Percentiles rank a stretch among this genome's conserved stretches.
phyloP scores from a whole-genome alignment of 257 asterid genomes.

The Haberlea rhodopensis region DNA sequence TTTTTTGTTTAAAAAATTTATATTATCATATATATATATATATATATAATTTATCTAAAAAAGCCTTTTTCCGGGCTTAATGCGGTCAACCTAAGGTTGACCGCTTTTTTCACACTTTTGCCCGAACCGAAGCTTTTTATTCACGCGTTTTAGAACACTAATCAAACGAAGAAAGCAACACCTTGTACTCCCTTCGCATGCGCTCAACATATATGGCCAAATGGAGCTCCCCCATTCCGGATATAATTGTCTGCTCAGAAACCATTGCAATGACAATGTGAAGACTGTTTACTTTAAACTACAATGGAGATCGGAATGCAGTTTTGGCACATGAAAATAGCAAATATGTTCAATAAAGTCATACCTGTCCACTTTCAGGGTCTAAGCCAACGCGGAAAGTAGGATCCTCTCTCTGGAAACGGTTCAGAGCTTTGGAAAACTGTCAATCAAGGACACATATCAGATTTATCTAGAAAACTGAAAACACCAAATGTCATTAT shows the following conservation, averaged over 20 bases:
- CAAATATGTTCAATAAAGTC: constrained; percentile 20
- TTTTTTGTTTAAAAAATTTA: no score
- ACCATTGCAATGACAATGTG: constrained; percentile 28
- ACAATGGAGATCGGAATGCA: constrained; percentile 6
- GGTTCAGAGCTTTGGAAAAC: constrained; percentile 98
- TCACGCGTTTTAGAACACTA: no score
- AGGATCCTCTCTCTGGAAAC: constrained; percentile 97
- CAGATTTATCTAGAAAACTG: constrained; percentile 11
- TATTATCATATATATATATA: no score
- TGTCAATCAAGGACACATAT: constrained; percentile 37
- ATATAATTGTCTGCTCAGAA: constrained; percentile 82
- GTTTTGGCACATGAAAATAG: constrained; percentile 6
- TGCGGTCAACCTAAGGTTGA: no score
- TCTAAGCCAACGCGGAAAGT: constrained; percentile 97
- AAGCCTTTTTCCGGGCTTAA: no score
- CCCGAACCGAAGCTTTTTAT: no score
- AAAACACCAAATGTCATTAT: constrained; percentile 15
- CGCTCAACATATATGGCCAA: constrained; percentile 97
- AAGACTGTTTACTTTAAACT: constrained; percentile 13
- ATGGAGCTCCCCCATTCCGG: constrained; percentile 99
- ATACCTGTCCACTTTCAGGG: constrained; percentile 92
- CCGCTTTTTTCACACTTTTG: no score
- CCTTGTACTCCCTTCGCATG: constrained; percentile 97
- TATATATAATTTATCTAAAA: no score
- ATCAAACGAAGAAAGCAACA: constrained; percentile 29